Evolutionary conservation across 1,284 basidiomycete genomes (phyloP), one percentile per base, ranked within the genome.

Genomic region (Puccinia coronata): DNA sequence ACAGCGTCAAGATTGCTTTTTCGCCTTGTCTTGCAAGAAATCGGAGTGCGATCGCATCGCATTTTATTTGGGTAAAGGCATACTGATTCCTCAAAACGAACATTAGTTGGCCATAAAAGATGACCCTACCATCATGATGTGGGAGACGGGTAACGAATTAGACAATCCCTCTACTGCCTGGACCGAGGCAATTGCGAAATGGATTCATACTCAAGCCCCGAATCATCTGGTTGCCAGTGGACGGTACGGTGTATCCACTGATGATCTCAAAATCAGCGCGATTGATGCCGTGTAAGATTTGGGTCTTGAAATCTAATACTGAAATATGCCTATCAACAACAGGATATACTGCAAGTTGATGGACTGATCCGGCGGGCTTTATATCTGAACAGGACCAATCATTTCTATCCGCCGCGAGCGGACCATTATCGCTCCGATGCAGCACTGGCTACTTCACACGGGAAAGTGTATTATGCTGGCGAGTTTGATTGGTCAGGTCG

Each of bases 141-240:
- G 86, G 83, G 87, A 87, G 69, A 86, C 86, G 0, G 87, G 87
- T 8, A 87, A 87, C 82, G 86, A 87, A 69, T 84, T 87, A 16
- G 83, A 85, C 11, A 84, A 80, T 9, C 84, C 87, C 0, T 84
- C 85, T 0, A 82, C 84, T 23, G 83, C 83, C 20, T 87, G 87
- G 87, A 86, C 86, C 31, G 83, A 83, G 23, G 83, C 85, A 14
- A 85, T 87, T 71, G 84, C 84, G 5, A 73, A 82, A 57, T 83
- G 85, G 28, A 77, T 87, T 18, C 87, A 87, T 57, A 82, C 75
- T 16, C 83, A 87, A 39, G 86, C 87, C 9, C 86, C 86, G 0
- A 82, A 84, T 1, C 86, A 87, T 57, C 83, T 87, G 9, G 84
- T 86, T 25, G 70, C 83, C 82, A 80, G 59, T 80, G 77, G 77